phyloP scores from a whole-genome alignment of 1,139 yeast species.

The Blastobotrys niveus region DNA sequence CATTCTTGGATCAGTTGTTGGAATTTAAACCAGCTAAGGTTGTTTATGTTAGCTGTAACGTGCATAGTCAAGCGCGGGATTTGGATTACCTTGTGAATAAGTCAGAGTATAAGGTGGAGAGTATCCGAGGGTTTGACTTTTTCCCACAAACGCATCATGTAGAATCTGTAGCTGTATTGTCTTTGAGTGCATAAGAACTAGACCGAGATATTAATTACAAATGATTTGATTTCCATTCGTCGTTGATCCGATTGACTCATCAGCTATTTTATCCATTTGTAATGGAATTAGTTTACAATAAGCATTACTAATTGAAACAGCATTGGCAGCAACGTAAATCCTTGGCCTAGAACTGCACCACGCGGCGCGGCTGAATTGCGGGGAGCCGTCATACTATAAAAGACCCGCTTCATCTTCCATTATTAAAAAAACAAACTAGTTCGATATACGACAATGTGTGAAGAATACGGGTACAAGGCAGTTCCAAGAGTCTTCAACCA shows the following conservation, averaged over 20 bases:
- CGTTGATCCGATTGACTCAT: too few relatives aligned
- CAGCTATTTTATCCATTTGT: too few relatives aligned
- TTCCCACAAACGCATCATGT: constrained; percentile 98
- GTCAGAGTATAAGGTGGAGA: constrained; percentile 57
- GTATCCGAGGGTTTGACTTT: constrained; percentile 90
- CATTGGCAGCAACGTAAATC: too few relatives aligned
- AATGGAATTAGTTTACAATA: too few relatives aligned
- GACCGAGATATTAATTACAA: too few relatives aligned
- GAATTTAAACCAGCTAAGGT: constrained; percentile 78
- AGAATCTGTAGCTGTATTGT: constrained; percentile 85
- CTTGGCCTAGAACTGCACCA: too few relatives aligned
- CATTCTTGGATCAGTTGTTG: constrained; percentile 76
- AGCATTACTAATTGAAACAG: too few relatives aligned
- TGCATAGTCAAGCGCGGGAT: constrained; percentile 95
- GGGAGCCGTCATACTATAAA: not conserved
- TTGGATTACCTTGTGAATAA: constrained; percentile 66
- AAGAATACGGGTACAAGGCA: constrained; percentile 7
- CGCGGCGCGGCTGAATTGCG: too few relatives aligned
- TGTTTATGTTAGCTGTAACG: constrained; percentile 93
- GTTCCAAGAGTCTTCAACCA: constrained; percentile 6
- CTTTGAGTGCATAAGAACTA: constrained; percentile 20
- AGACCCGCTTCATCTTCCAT: not conserved
- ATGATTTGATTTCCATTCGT: too few relatives aligned
- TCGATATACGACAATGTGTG: constrained; percentile 4
- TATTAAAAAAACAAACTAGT: not conserved